Conservation (phyloP, 2,329 filamentous ascomycete species). For the Aspergillus sp. region DNA sequence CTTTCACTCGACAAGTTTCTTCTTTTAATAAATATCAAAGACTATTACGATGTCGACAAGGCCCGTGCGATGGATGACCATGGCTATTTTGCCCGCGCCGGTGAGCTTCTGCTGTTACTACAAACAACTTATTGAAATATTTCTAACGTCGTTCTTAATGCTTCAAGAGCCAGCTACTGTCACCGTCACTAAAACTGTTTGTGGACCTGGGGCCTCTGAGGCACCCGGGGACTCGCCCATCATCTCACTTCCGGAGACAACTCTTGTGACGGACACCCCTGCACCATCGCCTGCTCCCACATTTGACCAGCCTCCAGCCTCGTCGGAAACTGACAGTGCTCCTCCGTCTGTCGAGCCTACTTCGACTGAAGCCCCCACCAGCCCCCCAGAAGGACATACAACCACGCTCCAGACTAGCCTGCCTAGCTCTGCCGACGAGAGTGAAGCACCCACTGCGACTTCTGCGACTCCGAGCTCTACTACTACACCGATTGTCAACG, state of each 20-base stretch:
- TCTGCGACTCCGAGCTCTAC: background rate
- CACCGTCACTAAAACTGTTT: conserved; percentile 10
- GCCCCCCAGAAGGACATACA: background rate
- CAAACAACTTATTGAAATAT: background rate
- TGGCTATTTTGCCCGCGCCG: background rate
- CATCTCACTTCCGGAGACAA: conserved; percentile 5
- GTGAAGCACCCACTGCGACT: background rate
- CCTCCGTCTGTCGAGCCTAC: background rate
- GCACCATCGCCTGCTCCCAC: background rate
- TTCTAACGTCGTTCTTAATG: background rate
- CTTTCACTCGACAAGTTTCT: background rate
- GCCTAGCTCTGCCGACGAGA: background rate
- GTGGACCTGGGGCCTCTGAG: background rate
- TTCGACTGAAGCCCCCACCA: background rate
- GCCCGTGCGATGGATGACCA: background rate
- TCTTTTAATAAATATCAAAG: background rate
- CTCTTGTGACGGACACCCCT: conserved; percentile 2
- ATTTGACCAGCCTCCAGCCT: background rate
- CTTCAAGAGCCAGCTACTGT: conserved; percentile 1
- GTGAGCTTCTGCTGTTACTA: background rate
- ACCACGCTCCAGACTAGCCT: conserved; percentile 2
- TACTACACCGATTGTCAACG: background rate
- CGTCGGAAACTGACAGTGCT: background rate
- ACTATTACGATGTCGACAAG: background rate
- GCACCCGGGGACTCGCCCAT: background rate